These are phyloP conservation scores for Chenopodium album DNA, from an alignment of 148 eudicot genomes.

Conservation along the genomic window DNA sequence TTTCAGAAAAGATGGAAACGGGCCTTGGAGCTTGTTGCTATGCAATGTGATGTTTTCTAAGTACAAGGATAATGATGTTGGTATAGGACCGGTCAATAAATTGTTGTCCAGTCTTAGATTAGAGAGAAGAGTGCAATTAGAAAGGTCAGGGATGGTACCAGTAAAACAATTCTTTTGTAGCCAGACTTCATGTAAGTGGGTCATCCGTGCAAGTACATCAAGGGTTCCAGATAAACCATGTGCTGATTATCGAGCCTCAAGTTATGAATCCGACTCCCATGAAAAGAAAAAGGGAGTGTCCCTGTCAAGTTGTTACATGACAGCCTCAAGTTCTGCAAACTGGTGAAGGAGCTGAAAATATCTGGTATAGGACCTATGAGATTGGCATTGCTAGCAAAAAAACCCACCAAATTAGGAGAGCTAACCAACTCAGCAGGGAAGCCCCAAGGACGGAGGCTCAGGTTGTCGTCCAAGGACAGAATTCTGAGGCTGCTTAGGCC, in stretches of 20 bases:
- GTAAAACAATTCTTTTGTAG: slow-evolving; percentile 49
- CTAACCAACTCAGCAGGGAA: background rate
- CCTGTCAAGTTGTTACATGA: slow-evolving; percentile 5
- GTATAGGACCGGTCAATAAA: slow-evolving; percentile 46
- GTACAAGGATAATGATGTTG: slow-evolving; percentile 31
- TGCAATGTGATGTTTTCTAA: slow-evolving; percentile 37
- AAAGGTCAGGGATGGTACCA: slow-evolving; percentile 54
- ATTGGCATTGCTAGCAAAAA: background rate
- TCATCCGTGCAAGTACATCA: slow-evolving; percentile 21
- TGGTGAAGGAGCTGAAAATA: background rate
- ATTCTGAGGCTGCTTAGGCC: background rate
- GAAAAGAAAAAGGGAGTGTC: background rate
- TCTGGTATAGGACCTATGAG: slow-evolving; percentile 5
- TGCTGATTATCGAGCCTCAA: slow-evolving; percentile 27
- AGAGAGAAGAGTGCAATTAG: slow-evolving; percentile 30
- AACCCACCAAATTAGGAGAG: background rate
- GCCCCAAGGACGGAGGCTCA: background rate
- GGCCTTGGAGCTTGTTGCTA: slow-evolving; percentile 52
- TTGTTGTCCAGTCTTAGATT: slow-evolving; percentile 50
- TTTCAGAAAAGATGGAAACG: slow-evolving; percentile 28
- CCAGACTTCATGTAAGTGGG: slow-evolving; percentile 41
- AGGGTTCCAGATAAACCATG: slow-evolving; percentile 24
- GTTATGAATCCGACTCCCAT: background rate
- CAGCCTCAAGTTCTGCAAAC: background rate
- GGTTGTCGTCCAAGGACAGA: background rate